Evolutionary conservation across 257 asterid genomes (phyloP).

Genomic region (Verbascum thapsus): DNA sequence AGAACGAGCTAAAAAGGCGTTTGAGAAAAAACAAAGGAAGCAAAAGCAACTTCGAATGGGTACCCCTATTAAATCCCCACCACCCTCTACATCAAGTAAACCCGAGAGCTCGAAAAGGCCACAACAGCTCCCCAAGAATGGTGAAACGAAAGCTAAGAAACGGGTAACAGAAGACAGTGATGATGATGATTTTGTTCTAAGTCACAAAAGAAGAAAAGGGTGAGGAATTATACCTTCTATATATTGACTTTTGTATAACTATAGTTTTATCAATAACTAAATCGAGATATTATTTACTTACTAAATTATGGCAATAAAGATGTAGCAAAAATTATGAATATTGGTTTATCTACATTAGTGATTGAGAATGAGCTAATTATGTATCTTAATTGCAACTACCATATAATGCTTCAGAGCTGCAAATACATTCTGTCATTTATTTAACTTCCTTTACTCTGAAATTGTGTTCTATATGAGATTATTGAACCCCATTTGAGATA

Average conservation of each 20-base stretch:
- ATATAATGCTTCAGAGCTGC: neutral
- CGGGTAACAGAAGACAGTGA: slow-evolving; percentile 50
- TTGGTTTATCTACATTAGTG: slow-evolving; percentile 20
- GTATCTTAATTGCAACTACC: slow-evolving; percentile 16
- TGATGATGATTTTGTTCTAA: slow-evolving; percentile 60
- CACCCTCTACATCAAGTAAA: slow-evolving; percentile 42
- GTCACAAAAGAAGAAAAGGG: slow-evolving; percentile 70
- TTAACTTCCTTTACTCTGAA: neutral
- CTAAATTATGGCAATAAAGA: slow-evolving; percentile 28
- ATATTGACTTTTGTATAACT: slow-evolving; percentile 29
- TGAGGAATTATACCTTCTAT: slow-evolving; percentile 31
- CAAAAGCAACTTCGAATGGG: slow-evolving; percentile 71
- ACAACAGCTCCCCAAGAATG: slow-evolving; percentile 53
- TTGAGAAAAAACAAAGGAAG: slow-evolving; percentile 84
- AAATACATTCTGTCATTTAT: neutral
- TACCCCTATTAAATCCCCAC: slow-evolving; percentile 70
- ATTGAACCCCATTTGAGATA: neutral
- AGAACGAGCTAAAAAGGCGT: slow-evolving; percentile 73
- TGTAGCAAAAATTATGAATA: slow-evolving; percentile 1
- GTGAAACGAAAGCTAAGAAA: slow-evolving; percentile 66
- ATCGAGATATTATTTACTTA: slow-evolving; percentile 30
- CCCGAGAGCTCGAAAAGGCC: slow-evolving; percentile 63
- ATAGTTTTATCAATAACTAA: neutral
- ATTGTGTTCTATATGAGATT: neutral
- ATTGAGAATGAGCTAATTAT: slow-evolving; percentile 5